Conservation (phyloP, 1,284 basidiomycete genomes). For the Xanthoconium separans region DNA sequence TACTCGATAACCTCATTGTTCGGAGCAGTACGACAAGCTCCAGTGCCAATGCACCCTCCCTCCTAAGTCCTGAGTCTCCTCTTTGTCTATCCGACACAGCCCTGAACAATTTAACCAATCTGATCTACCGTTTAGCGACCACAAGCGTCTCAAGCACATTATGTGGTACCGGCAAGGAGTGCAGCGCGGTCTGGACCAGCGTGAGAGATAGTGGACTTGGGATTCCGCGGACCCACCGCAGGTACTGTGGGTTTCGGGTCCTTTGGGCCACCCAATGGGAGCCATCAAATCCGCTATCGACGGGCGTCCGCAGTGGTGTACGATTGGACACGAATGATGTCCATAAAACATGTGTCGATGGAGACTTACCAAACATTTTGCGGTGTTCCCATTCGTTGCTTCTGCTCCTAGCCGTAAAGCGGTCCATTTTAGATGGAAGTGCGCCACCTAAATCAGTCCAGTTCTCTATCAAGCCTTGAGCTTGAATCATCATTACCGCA, state of each 20-base stretch:
- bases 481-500: conserved; percentile 23
- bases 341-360: conserved; percentile 22
- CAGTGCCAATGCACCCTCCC: not conserved
- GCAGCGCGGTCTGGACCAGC: conserved; percentile 1
- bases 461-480: conserved; percentile 10
- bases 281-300: conserved; percentile 22
- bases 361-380: conserved; percentile 16
- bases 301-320: conserved; percentile 22
- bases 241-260: conserved; percentile 12
- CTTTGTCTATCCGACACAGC: conserved; percentile 5
- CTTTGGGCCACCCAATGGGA: conserved; percentile 14
- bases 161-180: conserved; percentile 7
- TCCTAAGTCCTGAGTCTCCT: not conserved
- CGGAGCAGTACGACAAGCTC: not conserved
- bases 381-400: conserved; percentile 10
- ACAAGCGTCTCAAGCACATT: not conserved
- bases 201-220: conserved; percentile 8
- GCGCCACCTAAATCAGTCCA: conserved; percentile 18
- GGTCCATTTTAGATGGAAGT: conserved; percentile 15
- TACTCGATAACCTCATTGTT: not conserved
- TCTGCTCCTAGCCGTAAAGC: conserved; percentile 15
- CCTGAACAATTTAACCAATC: conserved; percentile 10
- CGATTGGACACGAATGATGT: conserved; percentile 18
- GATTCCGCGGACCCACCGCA: conserved; percentile 26
- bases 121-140: not conserved